Percentiles rank a stretch among this genome's conserved stretches.
These are phyloP conservation scores for Lasiosphaeris hirsuta DNA, from an alignment of 495 filamentous ascomycete species.

Conservation along the genomic window DNA sequence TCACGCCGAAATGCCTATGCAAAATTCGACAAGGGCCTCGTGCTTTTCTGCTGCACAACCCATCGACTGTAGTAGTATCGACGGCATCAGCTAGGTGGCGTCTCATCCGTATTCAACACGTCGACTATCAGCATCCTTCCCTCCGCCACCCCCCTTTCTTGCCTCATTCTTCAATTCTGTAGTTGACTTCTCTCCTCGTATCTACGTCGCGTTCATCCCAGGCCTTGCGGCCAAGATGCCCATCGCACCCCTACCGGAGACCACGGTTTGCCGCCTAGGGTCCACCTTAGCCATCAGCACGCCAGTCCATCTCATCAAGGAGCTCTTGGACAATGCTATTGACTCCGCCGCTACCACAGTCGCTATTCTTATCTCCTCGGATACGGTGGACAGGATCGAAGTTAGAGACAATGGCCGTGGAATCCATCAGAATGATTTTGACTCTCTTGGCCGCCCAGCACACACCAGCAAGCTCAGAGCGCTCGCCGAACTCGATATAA, in stretches of 20 bases:
- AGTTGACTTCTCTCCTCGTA: background rate
- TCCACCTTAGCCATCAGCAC: conserved; percentile 71
- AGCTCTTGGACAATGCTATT: conserved; percentile 87
- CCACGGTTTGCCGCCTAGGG: conserved; percentile 63
- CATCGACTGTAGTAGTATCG: no score
- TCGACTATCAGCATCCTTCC: no score
- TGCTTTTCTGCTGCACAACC: no score
- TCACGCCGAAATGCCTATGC: no score
- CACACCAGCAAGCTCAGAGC: conserved; percentile 84
- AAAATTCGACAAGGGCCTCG: no score
- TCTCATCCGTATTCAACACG: no score
- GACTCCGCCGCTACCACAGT: conserved; percentile 77
- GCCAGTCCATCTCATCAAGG: conserved; percentile 75
- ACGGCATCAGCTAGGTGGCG: no score
- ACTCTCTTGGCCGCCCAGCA: conserved; percentile 62
- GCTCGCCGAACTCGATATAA: conserved; percentile 63
- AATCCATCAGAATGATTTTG: conserved; percentile 67
- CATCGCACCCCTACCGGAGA: conserved; percentile 56
- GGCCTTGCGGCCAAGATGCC: conserved; percentile 18
- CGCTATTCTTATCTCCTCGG: conserved; percentile 67
- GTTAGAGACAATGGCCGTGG: conserved; percentile 89
- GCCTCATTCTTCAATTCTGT: background rate
- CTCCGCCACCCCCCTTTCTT: background rate
- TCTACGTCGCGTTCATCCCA: background rate
- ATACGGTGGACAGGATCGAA: conserved; percentile 79